Base-by-base conservation (phyloP, 768 basidiomycete species). In the Tremella fuciformis region DNA sequence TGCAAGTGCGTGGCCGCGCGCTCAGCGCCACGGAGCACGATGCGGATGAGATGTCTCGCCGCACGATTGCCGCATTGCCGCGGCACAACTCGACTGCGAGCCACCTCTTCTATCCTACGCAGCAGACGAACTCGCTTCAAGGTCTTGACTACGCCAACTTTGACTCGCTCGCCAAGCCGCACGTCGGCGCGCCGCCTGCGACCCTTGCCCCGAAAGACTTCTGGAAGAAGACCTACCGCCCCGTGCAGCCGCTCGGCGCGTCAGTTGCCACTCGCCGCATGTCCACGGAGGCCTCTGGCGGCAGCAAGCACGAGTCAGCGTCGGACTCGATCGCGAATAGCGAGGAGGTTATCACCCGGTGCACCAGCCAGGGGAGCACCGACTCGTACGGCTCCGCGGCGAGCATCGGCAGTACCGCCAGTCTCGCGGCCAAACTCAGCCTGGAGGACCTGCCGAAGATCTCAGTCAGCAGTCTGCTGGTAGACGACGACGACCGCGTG, bases 211-310 rank as follows among this genome's bases (percentile, higher is more conserved):
- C 67, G n/a, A 60, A 60, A 34, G 69, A 74, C 21, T 74, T 65
- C 60, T 67, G 69, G 60, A 69, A 69, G 55, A 74, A 74, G 65
- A 67, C 67, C 0, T 74, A 71, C 40, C 42, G 72, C 29, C 67
- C 69, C 39, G 72, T 74, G 13, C 63, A 64, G 22, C 72, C 72
- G 1, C 66, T 74, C 34, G 69, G 69, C 42, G 63, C 71, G 8
- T 53, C 63, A 19, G 46, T 70, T 9, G 64, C 64, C 2, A 44
- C 55, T 39, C 55, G 63, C 8, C 49, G 58, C 13, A 67, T 65
- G 44, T 55, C 49, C 26, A 50, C 15, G 13, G 58, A 34, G 50
- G 34, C 24, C 18, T 38, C 50, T 13, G 42, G 13, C 22, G 13
- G 38, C 39, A 34, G 11, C 29, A 55, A 41, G 39, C 4, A 46